Evolutionary conservation across 1,139 yeast species (phyloP).

Genomic region (Sugiyamaella castrensis): DNA sequence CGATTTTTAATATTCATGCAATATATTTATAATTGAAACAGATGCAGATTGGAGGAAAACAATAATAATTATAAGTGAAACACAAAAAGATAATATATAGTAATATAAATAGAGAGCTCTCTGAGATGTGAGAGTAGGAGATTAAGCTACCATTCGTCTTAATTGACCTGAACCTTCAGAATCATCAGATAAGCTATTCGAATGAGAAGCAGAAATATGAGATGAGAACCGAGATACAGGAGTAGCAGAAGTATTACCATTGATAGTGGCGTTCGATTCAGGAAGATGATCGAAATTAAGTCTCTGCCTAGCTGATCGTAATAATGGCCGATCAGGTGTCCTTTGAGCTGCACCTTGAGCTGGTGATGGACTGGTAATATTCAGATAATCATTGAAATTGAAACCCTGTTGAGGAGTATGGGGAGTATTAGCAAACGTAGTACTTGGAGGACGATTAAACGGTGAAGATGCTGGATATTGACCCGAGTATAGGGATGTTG

Average conservation of each 20-base stretch:
- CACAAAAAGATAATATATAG: too few species aligned
- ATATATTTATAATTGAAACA: too few species aligned
- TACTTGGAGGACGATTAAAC: slow-evolving; percentile 13
- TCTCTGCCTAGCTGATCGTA: slow-evolving; percentile 22
- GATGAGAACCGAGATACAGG: slow-evolving; percentile 5
- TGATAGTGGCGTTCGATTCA: not conserved
- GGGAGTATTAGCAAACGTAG: slow-evolving; percentile 26
- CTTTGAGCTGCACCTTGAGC: slow-evolving; percentile 16
- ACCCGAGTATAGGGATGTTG: slow-evolving; percentile 14
- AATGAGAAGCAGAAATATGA: slow-evolving; percentile 1
- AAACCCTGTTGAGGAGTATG: slow-evolving; percentile 53
- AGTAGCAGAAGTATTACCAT: too few species aligned
- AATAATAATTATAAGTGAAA: too few species aligned
- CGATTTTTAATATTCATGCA: too few species aligned
- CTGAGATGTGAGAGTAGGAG: too few species aligned
- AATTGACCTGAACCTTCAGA: not conserved
- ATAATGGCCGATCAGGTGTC: slow-evolving; percentile 21
- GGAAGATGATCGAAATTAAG: slow-evolving; percentile 22
- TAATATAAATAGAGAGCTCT: too few species aligned
- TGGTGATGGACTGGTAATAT: slow-evolving; percentile 75
- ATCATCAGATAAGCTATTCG: not conserved
- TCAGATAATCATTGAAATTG: slow-evolving; percentile 79
- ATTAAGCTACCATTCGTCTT: not conserved
- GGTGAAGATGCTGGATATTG: slow-evolving; percentile 22
- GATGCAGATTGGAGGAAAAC: too few species aligned